Percentiles rank a stretch among this genome's conserved stretches.
phyloP scores from a whole-genome alignment of 257 asterid species.

The Osmanthus fragrans region DNA sequence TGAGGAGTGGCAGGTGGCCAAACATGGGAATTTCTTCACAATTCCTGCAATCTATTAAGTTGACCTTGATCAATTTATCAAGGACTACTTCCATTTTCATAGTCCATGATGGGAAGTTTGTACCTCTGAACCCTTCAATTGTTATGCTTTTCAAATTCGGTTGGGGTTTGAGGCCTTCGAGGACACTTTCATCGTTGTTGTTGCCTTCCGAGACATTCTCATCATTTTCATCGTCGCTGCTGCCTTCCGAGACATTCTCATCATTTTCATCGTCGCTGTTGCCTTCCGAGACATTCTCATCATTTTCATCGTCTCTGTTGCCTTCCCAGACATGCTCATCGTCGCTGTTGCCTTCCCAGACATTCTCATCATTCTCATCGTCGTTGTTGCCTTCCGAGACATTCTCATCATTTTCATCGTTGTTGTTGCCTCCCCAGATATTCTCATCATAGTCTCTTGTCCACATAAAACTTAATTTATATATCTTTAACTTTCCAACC shows the following conservation, averaged over 20 bases:
- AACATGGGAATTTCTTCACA: slow-evolving; percentile 32
- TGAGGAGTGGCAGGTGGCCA: slow-evolving; percentile 31
- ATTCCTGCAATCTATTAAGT: neutral
- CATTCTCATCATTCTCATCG: no score
- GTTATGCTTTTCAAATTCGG: slow-evolving; percentile 16
- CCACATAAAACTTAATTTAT: slow-evolving; percentile 9
- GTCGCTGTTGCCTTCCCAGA: no score
- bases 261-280: no score
- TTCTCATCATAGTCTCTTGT: neutral
- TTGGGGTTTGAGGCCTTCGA: slow-evolving; percentile 38
- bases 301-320: no score
- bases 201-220: no score
- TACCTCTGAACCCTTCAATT: slow-evolving; percentile 14
- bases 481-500: neutral
- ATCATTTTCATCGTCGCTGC: no score
- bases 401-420: no score
- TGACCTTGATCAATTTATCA: neutral
- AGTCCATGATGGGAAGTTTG: slow-evolving; percentile 25
- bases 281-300: no score
- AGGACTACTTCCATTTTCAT: slow-evolving; percentile 9
- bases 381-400: no score
- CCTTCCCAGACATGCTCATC: no score
- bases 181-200: slow-evolving; percentile 25
- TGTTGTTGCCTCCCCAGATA: neutral
- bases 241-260: no score